A percentile compares a stretch with the other conserved stretches of the same genome.
phyloP scores from a whole-genome alignment of 108 stramenopile species.

The Aurantiochytrium sp. region DNA sequence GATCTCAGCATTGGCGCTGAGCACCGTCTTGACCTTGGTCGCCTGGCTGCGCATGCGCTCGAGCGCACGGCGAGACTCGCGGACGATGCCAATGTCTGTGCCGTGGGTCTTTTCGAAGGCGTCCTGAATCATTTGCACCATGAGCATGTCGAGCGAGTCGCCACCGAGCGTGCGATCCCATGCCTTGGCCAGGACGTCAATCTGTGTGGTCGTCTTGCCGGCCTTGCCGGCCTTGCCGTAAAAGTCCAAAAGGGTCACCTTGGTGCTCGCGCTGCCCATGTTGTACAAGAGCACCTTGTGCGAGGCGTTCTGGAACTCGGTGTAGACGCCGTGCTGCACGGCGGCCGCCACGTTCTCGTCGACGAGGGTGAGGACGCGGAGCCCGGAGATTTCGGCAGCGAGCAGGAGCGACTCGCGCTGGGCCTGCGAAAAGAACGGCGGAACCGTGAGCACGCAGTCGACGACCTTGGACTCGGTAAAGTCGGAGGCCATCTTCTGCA shows the following conservation, averaged over 20 bases:
- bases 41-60: slow-evolving; percentile 88
- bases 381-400: slow-evolving; percentile 85
- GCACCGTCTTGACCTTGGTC: slow-evolving; percentile 93
- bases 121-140: slow-evolving; percentile 86
- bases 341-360: slow-evolving; percentile 98
- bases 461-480: slow-evolving; percentile 69
- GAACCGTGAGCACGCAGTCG: slow-evolving; percentile 92
- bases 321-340: slow-evolving; percentile 91
- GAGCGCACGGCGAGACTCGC: slow-evolving; percentile 78
- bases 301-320: slow-evolving; percentile 67
- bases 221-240: slow-evolving; percentile 69
- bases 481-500: slow-evolving; percentile 79
- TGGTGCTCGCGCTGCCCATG: slow-evolving; percentile 82
- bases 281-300: slow-evolving; percentile 91
- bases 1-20: slow-evolving; percentile 90
- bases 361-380: slow-evolving; percentile 88
- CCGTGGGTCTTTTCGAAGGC: slow-evolving; percentile 83
- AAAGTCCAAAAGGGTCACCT: slow-evolving; percentile 79
- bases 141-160: slow-evolving; percentile 70
- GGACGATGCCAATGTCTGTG: slow-evolving; percentile 67
- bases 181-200: slow-evolving; percentile 82
- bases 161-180: slow-evolving; percentile 93
- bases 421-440: slow-evolving; percentile 85
- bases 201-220: slow-evolving; percentile 76
- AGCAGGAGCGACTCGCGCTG: slow-evolving; percentile 85